These are phyloP conservation scores for Ophiostoma piceae DNA, from an alignment of 2,329 filamentous ascomycete species.

Conservation along the genomic window DNA sequence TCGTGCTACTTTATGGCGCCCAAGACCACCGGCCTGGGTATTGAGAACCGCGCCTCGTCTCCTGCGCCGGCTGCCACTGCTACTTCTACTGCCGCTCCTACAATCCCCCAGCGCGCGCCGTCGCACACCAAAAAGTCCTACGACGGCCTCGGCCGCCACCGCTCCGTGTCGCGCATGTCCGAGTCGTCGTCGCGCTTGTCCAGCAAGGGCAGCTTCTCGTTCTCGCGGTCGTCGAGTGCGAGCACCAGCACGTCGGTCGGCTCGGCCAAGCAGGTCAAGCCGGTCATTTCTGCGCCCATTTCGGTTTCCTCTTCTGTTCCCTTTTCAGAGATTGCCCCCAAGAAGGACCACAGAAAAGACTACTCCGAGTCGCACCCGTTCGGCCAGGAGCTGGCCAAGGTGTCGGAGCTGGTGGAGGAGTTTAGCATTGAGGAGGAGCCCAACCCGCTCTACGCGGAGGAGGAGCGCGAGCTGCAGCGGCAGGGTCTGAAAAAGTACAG, in stretches of 20 bases:
- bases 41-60: background rate
- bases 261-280: background rate
- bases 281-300: background rate
- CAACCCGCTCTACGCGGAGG: slow-evolving; percentile 54
- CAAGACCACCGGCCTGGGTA: slow-evolving; percentile 16
- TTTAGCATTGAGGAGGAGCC: slow-evolving; percentile 41
- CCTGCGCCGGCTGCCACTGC: slow-evolving; percentile 25
- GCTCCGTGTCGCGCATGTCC: slow-evolving; percentile 48
- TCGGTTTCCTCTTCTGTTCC: background rate
- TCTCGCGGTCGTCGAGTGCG: slow-evolving; percentile 54
- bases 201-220: slow-evolving; percentile 52
- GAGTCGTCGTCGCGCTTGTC: slow-evolving; percentile 50
- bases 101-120: slow-evolving; percentile 70
- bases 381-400: slow-evolving; percentile 81
- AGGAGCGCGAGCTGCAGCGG: slow-evolving; percentile 62
- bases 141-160: slow-evolving; percentile 57
- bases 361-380: slow-evolving; percentile 62
- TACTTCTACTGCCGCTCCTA: slow-evolving; percentile 45
- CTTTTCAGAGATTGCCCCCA: background rate
- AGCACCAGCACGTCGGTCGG: slow-evolving; percentile 49
- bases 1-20: slow-evolving; percentile 59
- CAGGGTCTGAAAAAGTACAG: slow-evolving; percentile 68
- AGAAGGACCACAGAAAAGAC: slow-evolving; percentile 33
- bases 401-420: slow-evolving; percentile 89
- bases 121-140: slow-evolving; percentile 84